Conservation (phyloP, 345 rosid genomes). For the Citrus unshiu region DNA sequence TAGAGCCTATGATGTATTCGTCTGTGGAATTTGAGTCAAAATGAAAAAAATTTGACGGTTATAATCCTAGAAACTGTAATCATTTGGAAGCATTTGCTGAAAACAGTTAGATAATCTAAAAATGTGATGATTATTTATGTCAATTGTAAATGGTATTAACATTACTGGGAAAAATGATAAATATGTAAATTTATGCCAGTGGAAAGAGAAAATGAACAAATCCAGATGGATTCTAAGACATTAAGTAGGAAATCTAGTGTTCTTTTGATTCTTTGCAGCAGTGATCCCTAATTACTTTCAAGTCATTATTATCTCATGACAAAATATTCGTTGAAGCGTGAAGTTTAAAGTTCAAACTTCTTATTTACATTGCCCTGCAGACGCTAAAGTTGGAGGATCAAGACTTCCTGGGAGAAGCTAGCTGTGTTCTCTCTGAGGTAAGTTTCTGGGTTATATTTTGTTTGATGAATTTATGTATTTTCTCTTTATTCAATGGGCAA, state of each 20-base stretch:
- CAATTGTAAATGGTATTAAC: neutral
- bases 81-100: neutral
- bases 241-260: neutral
- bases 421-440: slow-evolving; percentile 64
- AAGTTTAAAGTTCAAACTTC: slow-evolving; percentile 8
- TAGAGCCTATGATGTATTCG: neutral
- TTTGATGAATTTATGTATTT: neutral
- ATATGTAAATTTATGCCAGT: neutral
- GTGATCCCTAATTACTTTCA: neutral
- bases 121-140: neutral
- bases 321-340: neutral
- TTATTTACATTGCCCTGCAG: slow-evolving; percentile 30
- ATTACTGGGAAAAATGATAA: neutral
- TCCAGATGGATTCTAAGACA: neutral
- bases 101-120: neutral
- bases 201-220: neutral
- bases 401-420: slow-evolving; percentile 79
- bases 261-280: neutral
- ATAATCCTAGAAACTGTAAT: neutral
- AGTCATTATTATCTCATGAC: neutral
- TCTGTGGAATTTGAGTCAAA: neutral
- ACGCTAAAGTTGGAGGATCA: slow-evolving; percentile 56
- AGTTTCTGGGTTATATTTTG: neutral
- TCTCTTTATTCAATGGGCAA: neutral
- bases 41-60: neutral